phyloP scores from a whole-genome alignment of 768 basidiomycete genomes.

The Lentinula edodes region DNA sequence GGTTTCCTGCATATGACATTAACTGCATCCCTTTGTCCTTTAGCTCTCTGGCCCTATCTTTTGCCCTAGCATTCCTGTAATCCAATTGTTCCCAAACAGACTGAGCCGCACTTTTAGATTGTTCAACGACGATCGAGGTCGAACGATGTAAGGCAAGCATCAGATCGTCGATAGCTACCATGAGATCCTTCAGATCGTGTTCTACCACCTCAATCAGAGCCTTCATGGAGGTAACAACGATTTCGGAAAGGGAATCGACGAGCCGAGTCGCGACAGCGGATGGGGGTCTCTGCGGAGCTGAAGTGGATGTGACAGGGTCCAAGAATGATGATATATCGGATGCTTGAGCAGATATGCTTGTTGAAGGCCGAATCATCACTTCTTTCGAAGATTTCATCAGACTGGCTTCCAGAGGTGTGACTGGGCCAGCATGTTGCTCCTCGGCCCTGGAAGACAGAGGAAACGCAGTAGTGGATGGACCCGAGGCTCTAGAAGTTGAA shows the following conservation, averaged over 20 bases:
- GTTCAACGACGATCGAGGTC: constrained; percentile 36
- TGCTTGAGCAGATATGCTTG: constrained; percentile 16
- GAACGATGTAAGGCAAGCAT: constrained; percentile 45
- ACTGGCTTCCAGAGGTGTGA: constrained; percentile 16
- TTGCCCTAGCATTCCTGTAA: constrained; percentile 47
- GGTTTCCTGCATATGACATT: constrained; percentile 35
- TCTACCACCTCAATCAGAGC: constrained; percentile 38
- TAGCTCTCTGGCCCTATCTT: constrained; percentile 47
- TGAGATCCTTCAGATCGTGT: constrained; percentile 50
- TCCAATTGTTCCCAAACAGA: constrained; percentile 39
- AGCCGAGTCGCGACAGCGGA: constrained; percentile 31
- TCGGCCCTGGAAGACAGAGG: constrained; percentile 15
- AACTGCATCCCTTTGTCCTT: constrained; percentile 43
- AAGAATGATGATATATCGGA: constrained; percentile 10
- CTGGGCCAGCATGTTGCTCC: constrained; percentile 11
- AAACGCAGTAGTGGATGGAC: constrained; percentile 21
- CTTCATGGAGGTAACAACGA: constrained; percentile 42
- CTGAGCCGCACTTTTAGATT: constrained; percentile 43
- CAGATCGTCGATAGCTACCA: constrained; percentile 56
- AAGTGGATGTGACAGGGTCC: constrained; percentile 11
- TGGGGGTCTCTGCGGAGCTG: constrained; percentile 17
- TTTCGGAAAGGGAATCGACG: constrained; percentile 41
- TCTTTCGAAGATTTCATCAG: constrained; percentile 21
- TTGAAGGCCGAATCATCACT: constrained; percentile 25
- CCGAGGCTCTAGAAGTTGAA: constrained; percentile 8